Evolutionary conservation across 768 basidiomycete genomes (phyloP).

Genomic region (Kwoniella mangroviensis): DNA sequence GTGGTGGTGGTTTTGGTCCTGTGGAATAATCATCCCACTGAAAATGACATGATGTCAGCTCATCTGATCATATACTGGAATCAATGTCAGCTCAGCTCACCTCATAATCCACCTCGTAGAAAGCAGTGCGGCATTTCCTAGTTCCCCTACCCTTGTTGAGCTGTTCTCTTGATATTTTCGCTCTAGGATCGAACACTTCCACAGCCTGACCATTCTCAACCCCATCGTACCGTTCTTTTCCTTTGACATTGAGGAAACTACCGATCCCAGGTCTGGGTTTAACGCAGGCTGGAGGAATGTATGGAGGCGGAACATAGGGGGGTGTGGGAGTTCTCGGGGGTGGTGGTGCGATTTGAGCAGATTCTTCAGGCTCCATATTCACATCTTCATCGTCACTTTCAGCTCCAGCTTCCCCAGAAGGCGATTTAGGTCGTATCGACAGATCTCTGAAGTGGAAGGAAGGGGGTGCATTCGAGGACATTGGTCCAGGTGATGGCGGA

Average conservation of each 20-base stretch:
- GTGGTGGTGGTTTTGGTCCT: constrained; percentile 72
- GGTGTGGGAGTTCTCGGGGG: constrained; percentile 26
- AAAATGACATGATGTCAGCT: constrained; percentile 6
- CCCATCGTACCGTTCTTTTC: constrained; percentile 37
- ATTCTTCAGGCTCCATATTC: constrained; percentile 12
- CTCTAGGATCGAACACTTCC: constrained; percentile 36
- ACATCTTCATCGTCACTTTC: constrained; percentile 20
- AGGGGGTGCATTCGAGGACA: constrained; percentile 36
- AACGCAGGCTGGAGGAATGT: constrained; percentile 34
- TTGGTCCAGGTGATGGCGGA: constrained; percentile 18
- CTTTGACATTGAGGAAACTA: constrained; percentile 20
- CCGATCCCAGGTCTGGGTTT: constrained; percentile 30
- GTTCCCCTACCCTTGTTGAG: constrained; percentile 34
- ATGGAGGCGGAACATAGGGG: constrained; percentile 33
- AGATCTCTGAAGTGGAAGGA: constrained; percentile 53
- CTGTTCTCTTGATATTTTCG: constrained; percentile 19
- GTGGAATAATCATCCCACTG: constrained; percentile 78
- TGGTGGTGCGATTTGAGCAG: constrained; percentile 15
- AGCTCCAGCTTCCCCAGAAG: constrained; percentile 19
- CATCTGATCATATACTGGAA: neutral
- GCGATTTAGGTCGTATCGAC: constrained; percentile 25
- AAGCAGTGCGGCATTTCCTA: constrained; percentile 35
- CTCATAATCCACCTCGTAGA: constrained; percentile 47
- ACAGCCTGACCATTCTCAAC: constrained; percentile 18
- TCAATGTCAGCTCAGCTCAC: constrained; percentile 32